A percentile compares a stretch with the other conserved stretches of the same genome.
phyloP scores from a whole-genome alignment of 306 rosid species.

The Cucurbita maxima region DNA sequence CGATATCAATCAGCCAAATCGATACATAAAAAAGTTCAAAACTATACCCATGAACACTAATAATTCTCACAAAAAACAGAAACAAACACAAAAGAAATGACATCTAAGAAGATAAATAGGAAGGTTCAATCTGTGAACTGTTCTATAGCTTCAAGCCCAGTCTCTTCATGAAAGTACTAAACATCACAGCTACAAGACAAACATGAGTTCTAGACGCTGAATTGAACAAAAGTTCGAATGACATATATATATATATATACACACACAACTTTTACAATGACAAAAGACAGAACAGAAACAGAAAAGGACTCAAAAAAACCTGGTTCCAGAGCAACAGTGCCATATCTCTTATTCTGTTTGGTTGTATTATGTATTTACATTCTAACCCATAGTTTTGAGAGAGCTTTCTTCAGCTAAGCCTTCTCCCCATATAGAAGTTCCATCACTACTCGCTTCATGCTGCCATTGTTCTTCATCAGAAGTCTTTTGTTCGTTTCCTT shows the following conservation, averaged over 20 bases:
- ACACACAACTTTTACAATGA: not conserved
- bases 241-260: not conserved
- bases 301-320: not conserved
- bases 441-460: constrained; percentile 80
- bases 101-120: too few species aligned
- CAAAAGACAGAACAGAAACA: not conserved
- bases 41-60: too few species aligned
- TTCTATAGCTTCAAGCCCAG: not conserved
- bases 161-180: not conserved
- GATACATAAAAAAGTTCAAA: too few species aligned
- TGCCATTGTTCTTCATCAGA: constrained; percentile 76
- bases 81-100: too few species aligned
- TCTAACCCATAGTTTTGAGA: not conserved
- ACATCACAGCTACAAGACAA: not conserved
- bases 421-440: constrained; percentile 53
- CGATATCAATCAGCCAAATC: too few species aligned
- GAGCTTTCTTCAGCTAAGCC: constrained; percentile 11
- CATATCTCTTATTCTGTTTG: not conserved
- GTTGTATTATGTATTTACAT: not conserved
- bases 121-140: too few species aligned
- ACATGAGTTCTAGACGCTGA: not conserved
- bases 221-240: not conserved
- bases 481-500: constrained; percentile 51
- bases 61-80: too few species aligned
- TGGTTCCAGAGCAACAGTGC: not conserved